Conservation (phyloP, 345 rosid species). For the Camelina hispida region DNA sequence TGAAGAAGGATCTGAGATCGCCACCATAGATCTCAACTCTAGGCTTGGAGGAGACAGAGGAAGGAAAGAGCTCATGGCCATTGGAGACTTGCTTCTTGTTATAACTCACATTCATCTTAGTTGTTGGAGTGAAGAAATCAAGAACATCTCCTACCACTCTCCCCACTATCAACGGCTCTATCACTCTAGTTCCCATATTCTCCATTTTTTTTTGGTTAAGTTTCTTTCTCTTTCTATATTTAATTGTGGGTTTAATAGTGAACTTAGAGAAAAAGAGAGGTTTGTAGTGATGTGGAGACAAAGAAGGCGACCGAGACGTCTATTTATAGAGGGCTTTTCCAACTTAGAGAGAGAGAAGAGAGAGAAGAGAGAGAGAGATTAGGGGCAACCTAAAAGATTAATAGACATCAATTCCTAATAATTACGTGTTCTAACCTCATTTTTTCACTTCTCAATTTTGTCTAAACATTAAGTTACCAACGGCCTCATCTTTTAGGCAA, state of each 20-base stretch:
- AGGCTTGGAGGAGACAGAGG: conserved; percentile 51
- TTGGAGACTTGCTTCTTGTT: conserved; percentile 54
- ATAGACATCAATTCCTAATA: background rate
- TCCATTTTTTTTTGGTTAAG: conserved; percentile 24
- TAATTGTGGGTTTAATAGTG: conserved; percentile 2
- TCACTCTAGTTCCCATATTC: conserved; percentile 39
- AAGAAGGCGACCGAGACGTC: conserved; percentile 22
- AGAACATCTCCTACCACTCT: conserved; percentile 64
- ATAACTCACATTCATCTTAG: conserved; percentile 55
- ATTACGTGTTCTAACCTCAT: background rate
- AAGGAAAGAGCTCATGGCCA: conserved; percentile 60
- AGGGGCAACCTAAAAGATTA: background rate
- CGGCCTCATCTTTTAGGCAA: background rate
- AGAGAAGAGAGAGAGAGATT: background rate
- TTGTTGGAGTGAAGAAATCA: conserved; percentile 53
- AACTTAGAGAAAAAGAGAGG: conserved; percentile 19
- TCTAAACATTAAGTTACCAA: background rate
- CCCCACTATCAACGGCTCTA: conserved; percentile 58
- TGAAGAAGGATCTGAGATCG: conserved; percentile 68
- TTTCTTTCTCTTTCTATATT: conserved; percentile 22
- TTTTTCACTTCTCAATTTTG: background rate
- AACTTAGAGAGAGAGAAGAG: conserved; percentile 9
- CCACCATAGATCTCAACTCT: conserved; percentile 60
- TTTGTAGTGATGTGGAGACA: conserved; percentile 35
- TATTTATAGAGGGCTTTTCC: conserved; percentile 41